These are phyloP conservation scores for Gnomoniopsis smithogilvyi DNA, from an alignment of 2,329 filamentous ascomycete genomes.

Conservation along the genomic window DNA sequence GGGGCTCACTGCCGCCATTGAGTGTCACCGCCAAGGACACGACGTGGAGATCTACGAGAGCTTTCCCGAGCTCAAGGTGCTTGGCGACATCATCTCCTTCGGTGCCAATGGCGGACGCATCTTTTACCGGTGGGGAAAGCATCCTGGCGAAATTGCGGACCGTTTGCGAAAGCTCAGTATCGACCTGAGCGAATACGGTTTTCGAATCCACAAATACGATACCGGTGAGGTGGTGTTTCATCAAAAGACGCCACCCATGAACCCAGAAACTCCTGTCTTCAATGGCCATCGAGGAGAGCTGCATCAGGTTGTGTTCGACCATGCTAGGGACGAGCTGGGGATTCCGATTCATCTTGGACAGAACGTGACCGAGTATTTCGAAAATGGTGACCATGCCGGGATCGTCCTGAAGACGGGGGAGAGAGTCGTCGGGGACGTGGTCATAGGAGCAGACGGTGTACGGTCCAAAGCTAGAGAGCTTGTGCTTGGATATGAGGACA, in stretches of 20 bases:
- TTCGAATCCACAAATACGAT: conserved; percentile 60
- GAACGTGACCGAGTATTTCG: conserved; percentile 51
- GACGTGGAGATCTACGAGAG: conserved; percentile 56
- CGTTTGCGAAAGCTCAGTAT: conserved; percentile 49
- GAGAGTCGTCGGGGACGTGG: conserved; percentile 44
- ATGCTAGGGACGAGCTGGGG: conserved; percentile 50
- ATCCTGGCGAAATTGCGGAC: conserved; percentile 38
- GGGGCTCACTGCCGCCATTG: conserved; percentile 59
- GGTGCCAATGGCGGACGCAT: conserved; percentile 60
- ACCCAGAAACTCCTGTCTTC: conserved; percentile 50
- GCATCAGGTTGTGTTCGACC: conserved; percentile 56
- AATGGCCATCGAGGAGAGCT: conserved; percentile 61
- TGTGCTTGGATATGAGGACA: conserved; percentile 49
- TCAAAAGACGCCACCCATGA: conserved; percentile 42
- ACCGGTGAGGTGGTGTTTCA: conserved; percentile 58
- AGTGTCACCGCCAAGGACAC: conserved; percentile 60
- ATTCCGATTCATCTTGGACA: conserved; percentile 55
- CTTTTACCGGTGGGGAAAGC: conserved; percentile 53
- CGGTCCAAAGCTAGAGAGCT: conserved; percentile 48
- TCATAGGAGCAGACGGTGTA: conserved; percentile 54
- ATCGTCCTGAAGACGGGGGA: conserved; percentile 47
- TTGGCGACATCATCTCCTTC: conserved; percentile 62
- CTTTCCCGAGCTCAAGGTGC: conserved; percentile 53
- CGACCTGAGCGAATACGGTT: conserved; percentile 50
- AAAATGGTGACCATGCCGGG: conserved; percentile 47